Base-by-base conservation (phyloP, 352 stramenopile genomes). In the Phytophthora pseudosyringae region DNA sequence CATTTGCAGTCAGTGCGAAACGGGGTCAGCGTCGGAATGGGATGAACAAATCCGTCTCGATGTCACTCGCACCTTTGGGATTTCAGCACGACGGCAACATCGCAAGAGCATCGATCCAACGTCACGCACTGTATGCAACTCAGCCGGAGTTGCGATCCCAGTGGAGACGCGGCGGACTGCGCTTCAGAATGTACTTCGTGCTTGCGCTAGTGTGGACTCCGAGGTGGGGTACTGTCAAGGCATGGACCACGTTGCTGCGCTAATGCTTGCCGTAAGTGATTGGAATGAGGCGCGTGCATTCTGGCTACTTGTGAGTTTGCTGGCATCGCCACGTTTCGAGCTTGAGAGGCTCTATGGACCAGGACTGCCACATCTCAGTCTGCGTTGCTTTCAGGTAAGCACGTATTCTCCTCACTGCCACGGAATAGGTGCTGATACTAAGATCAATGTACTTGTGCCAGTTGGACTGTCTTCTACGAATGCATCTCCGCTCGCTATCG, bases 151-250 rank as follows among this genome's bases (percentile, higher is more conserved):
- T 11, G 11, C 47, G 7, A 60, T 72, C 21, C 53, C 70, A 10
- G 28, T 83, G 5, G 78, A 87, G 8, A 58, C 40, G 1, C 61
- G 80, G 8, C 75, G 76, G 41, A 47, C 61, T 16, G 63, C 82
- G 4, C 74, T 93, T 11, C 70, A 70, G 9, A 88, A 90, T 28
- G 80, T 91, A 4, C 62, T 93, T 48, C 75, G 77, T 2, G 72
- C 81, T 21, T 91, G 89, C 40, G 75, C 85, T 44, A 88, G 78
- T 46, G 76, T 91, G 35, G 79, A 91, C 53, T 82, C 75, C 0
- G 82, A 88, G 57, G 78, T 91, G 26, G 85, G 82, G 1, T 93
- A 93, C 64, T 91, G 82, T 25, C 85, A 91, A 49, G 85, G 85
- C 10, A 86, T 93, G 82, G 82, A 93, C 47, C 75, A 90, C 45